These are phyloP conservation scores for Coemansia sp. DNA, from an alignment of 192 early-diverging fungal genomes.

Conservation along the genomic window DNA sequence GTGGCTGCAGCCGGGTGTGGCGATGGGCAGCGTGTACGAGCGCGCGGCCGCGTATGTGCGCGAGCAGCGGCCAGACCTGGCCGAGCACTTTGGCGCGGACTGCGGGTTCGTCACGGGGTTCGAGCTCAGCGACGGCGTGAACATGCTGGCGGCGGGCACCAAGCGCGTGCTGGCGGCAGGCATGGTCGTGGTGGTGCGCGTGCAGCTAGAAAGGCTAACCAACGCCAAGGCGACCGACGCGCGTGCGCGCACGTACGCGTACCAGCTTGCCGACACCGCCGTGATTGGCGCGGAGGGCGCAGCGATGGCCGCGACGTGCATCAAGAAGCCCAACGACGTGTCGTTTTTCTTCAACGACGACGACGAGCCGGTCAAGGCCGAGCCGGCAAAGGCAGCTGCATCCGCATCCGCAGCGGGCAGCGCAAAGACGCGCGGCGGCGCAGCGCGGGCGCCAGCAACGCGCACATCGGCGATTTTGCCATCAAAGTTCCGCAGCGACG, in stretches of 20 bases:
- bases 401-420: slow-evolving; percentile 7
- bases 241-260: slow-evolving; percentile 75
- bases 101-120: slow-evolving; percentile 90
- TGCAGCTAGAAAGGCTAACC: slow-evolving; percentile 84
- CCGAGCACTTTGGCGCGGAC: slow-evolving; percentile 81
- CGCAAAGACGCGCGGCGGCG: slow-evolving; percentile 21
- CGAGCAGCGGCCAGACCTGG: slow-evolving; percentile 81
- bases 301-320: slow-evolving; percentile 32
- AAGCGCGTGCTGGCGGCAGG: slow-evolving; percentile 63
- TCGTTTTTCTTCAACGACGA: slow-evolving; percentile 56
- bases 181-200: slow-evolving; percentile 81
- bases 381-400: slow-evolving; percentile 2
- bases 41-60: slow-evolving; percentile 68
- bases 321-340: slow-evolving; percentile 39
- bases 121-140: slow-evolving; percentile 87
- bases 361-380: slow-evolving; percentile 10
- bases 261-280: slow-evolving; percentile 80
- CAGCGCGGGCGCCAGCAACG: slow-evolving; percentile 36
- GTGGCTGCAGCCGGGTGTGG: slow-evolving; percentile 68
- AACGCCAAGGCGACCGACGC: slow-evolving; percentile 73
- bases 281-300: slow-evolving; percentile 53
- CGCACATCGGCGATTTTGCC: slow-evolving; percentile 67
- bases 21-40: slow-evolving; percentile 76
- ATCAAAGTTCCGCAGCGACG: slow-evolving; percentile 79
- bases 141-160: slow-evolving; percentile 74